Evolutionary conservation across 129 eudicot genomes (phyloP).

Genomic region (Artemisia argyi): DNA sequence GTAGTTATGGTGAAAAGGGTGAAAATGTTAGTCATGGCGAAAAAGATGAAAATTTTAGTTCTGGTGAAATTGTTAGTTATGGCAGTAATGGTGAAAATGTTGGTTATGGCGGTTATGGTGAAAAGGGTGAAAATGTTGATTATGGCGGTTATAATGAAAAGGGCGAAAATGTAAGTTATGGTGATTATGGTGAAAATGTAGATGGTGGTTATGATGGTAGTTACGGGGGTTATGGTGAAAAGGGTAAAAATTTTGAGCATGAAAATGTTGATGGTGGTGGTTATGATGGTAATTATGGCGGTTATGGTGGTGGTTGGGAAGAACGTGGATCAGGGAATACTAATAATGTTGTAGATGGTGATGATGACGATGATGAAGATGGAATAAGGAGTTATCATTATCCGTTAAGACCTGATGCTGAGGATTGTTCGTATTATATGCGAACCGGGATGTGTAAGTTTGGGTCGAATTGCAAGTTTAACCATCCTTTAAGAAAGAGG

Average conservation of each 20-base stretch:
- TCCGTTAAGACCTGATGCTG: slow-evolving; percentile 83
- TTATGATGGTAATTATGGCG: slow-evolving; percentile 15
- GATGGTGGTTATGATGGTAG: neutral
- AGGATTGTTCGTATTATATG: slow-evolving; percentile 78
- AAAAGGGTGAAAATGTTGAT: neutral
- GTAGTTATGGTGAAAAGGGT: neutral
- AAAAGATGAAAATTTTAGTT: neutral
- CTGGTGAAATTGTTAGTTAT: neutral
- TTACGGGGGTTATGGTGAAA: neutral
- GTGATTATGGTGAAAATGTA: neutral
- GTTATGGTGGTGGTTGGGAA: neutral
- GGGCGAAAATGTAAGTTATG: neutral
- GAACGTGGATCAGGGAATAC: slow-evolving; percentile 18
- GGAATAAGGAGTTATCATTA: slow-evolving; percentile 40
- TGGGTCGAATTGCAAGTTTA: slow-evolving; percentile 83
- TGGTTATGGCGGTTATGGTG: neutral
- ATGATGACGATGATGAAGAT: slow-evolving; percentile 25
- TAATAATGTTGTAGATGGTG: neutral
- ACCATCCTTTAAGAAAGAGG: slow-evolving; percentile 68
- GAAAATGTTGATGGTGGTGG: slow-evolving; percentile 5
- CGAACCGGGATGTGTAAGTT: slow-evolving; percentile 74
- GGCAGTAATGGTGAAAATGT: slow-evolving; percentile 12
- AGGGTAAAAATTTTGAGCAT: neutral
- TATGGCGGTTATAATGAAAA: neutral
- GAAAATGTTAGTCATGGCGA: neutral